Base-by-base conservation (phyloP, 75 land plant species). In the Picea glauca region DNA sequence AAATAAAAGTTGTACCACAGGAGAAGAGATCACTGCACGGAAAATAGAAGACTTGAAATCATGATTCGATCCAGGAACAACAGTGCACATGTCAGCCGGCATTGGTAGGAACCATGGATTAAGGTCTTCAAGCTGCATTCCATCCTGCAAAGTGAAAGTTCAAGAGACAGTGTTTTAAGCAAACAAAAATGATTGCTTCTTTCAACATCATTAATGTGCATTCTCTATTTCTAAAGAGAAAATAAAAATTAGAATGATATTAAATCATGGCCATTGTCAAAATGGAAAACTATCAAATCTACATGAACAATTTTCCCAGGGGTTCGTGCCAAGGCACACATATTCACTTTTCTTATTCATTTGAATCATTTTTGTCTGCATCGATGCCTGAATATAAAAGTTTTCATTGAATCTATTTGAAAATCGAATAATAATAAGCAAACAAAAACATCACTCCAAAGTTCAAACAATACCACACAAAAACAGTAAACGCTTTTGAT, bases 11-110 rank as follows among this genome's bases (percentile, higher is more conserved):
- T 50, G 50, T 89, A 95, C 99, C 92, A 89, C 89, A 33, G 94
- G 98, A 78, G 99, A 98, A 60, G 92, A 91, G 5, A 98, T 74
- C 63, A 91, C 89, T 59, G 88, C 84, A 58, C 99, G 96, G 67
- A 91, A 92, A 59, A 87, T 68, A 43, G 89, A 76, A 72, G 87
- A 86, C 86, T 78, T 77, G 83, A 91, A 98, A 81, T 98, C 98
- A 85, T 89, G 86, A 84, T 98, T 98, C 58, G 96, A 93, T 58
- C 98, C 94, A 14, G 99, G 89, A 56, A 76, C 78, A 2, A 93
- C 78, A 15, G 57, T 78, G 76, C 92, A 90, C 1, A 83, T 62
- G 40, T 83, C 76, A 7, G 87, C 80, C 9, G 99, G 98, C 62
- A 95, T 60, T 20, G 96, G 86, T 26, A 98, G 90, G 65, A 77